Conservation (phyloP, 768 basidiomycete genomes). For the Hericium erinaceus region DNA sequence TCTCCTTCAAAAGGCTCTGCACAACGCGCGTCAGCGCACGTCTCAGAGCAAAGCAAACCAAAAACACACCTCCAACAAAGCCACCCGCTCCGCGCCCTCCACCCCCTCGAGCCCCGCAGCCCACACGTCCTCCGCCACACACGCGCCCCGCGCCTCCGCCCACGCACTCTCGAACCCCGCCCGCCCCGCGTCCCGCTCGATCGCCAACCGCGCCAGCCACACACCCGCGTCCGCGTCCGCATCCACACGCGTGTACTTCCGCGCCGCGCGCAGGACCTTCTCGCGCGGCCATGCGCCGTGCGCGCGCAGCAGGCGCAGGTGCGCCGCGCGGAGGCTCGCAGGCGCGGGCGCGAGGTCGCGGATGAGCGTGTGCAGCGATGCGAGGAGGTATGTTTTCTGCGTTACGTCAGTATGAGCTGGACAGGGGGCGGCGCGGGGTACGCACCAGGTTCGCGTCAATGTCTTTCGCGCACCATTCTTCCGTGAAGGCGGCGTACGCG, state of each 20-base stretch:
- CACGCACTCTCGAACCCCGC: constrained; percentile 26
- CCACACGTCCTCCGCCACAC: constrained; percentile 2
- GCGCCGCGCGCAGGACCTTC: constrained; percentile 31
- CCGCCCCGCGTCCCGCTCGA: constrained; percentile 26
- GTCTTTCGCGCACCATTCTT: constrained; percentile 34
- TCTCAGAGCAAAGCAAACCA: not conserved
- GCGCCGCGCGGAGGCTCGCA: constrained; percentile 26
- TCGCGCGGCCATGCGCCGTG: constrained; percentile 13
- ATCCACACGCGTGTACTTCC: constrained; percentile 35
- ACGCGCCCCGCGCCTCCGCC: constrained; percentile 32
- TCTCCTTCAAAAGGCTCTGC: constrained; percentile 6
- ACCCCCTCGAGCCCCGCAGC: not conserved
- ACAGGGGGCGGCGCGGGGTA: not conserved
- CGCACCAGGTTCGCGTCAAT: constrained; percentile 23
- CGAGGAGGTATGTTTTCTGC: constrained; percentile 49
- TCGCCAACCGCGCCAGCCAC: constrained; percentile 45
- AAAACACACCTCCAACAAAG: constrained; percentile 19
- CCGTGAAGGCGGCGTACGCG: constrained; percentile 37
- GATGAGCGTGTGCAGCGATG: constrained; percentile 29
- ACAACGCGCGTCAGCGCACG: not conserved
- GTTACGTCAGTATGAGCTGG: not conserved
- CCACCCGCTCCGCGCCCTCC: constrained; percentile 3
- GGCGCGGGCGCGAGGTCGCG: not conserved
- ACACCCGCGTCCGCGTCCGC: constrained; percentile 34
- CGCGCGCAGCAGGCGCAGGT: constrained; percentile 21